These are phyloP conservation scores for Goniomonas avonlea DNA, from an alignment of 78 protist genomes.

Conservation along the genomic window DNA sequence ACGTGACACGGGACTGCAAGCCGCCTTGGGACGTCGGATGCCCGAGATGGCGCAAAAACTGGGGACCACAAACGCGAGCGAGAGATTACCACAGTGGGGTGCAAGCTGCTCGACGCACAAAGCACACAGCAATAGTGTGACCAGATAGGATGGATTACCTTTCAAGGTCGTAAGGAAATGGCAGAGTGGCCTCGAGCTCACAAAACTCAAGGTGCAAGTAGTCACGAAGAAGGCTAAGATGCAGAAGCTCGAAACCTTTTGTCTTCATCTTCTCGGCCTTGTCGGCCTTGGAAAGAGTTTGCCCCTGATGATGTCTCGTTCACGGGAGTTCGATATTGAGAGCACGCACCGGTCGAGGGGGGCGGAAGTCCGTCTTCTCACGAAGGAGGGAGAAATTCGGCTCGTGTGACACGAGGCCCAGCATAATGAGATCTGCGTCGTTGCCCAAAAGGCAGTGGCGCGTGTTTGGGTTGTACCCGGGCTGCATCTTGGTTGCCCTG, in stretches of 20 bases:
- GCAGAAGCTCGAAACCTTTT: constrained; percentile 48
- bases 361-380: constrained; percentile 34
- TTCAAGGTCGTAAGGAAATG: not conserved
- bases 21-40: not conserved
- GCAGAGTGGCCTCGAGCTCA: not conserved
- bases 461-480: constrained; percentile 57
- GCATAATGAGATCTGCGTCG: constrained; percentile 90
- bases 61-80: too few species aligned
- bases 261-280: not conserved
- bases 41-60: not conserved
- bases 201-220: constrained; percentile 53
- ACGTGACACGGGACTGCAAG: not conserved
- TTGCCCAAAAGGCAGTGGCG: constrained; percentile 85
- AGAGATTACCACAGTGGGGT: too few species aligned
- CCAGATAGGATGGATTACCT: too few species aligned
- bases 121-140: not conserved
- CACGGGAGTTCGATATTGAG: not conserved
- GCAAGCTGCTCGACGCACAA: not conserved
- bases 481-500: constrained; percentile 37
- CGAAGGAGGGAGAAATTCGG: constrained; percentile 72
- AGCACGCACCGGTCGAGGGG: not conserved
- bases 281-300: constrained; percentile 5
- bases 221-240: constrained; percentile 44
- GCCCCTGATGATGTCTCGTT: too few species aligned
- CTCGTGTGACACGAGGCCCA: constrained; percentile 85